phyloP scores from a whole-genome alignment of 225 moss, liverwort and hornwort genomes.

The Sphagnum tenellum region DNA sequence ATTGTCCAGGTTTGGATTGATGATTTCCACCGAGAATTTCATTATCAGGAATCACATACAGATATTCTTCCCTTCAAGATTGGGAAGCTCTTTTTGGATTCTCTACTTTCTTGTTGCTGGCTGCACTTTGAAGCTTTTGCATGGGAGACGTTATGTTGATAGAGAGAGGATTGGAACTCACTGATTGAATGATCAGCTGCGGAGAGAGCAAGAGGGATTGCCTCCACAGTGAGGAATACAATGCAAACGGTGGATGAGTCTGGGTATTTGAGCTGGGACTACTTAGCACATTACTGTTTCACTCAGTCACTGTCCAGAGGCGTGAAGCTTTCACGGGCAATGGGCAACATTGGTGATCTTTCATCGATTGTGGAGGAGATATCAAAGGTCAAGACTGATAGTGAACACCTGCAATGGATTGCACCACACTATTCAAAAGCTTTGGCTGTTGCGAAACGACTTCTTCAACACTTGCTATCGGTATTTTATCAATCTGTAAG shows the following conservation, averaged over 20 bases:
- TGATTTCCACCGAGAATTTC: no score
- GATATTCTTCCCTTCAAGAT: no score
- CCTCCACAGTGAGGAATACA: constrained; percentile 21
- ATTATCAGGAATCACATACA: no score
- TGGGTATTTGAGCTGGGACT: constrained; percentile 44
- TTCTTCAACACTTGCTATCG: constrained; percentile 23
- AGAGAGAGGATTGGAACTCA: no score
- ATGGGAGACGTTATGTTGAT: no score
- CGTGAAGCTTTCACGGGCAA: constrained; percentile 16
- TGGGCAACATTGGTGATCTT: constrained; percentile 29
- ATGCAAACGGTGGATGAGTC: constrained; percentile 37
- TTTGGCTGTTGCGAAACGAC: constrained; percentile 21
- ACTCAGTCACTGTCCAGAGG: constrained; percentile 34
- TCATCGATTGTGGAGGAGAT: constrained; percentile 34
- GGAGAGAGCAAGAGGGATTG: constrained; percentile 38
- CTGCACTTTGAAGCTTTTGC: no score
- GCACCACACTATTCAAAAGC: constrained; percentile 22
- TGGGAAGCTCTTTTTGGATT: background rate
- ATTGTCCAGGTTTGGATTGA: background rate
- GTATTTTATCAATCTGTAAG: constrained; percentile 35
- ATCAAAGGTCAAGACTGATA: constrained; percentile 23
- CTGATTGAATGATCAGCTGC: constrained; percentile 15
- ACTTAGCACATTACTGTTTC: constrained; percentile 40
- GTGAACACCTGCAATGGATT: constrained; percentile 34
- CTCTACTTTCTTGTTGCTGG: background rate